Evolutionary conservation across 345 rosid species (phyloP).

Genomic region (Excoecaria agallocha): DNA sequence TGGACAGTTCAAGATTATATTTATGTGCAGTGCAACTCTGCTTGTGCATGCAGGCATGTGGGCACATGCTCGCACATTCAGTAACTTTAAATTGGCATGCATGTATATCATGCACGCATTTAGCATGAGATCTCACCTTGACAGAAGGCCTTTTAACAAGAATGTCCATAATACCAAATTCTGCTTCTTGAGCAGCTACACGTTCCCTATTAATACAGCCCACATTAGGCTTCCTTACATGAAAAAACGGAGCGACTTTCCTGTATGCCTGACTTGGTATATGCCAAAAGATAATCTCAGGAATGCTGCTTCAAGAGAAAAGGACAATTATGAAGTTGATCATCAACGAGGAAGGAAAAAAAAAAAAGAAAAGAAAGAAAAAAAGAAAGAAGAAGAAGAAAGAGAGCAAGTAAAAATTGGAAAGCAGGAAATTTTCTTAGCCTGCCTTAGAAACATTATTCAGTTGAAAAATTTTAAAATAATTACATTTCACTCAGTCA

Average conservation of each 20-base stretch:
- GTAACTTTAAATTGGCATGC: not conserved
- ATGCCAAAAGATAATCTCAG: slow-evolving; percentile 91
- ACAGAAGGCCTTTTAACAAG: slow-evolving; percentile 61
- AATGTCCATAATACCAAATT: slow-evolving; percentile 62
- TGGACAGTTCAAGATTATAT: not conserved
- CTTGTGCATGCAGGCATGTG: not conserved
- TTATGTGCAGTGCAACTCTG: not conserved
- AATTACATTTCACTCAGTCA: not conserved
- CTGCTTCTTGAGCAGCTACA: slow-evolving; percentile 78
- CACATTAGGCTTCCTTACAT: slow-evolving; percentile 61
- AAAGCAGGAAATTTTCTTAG: too few species aligned
- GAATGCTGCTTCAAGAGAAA: slow-evolving; percentile 44
- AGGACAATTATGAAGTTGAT: not conserved
- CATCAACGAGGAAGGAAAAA: not conserved
- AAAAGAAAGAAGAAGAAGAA: too few species aligned
- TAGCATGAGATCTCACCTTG: slow-evolving; percentile 44
- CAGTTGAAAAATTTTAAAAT: not conserved
- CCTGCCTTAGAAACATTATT: slow-evolving; percentile 4
- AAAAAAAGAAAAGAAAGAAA: too few species aligned
- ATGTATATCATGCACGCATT: not conserved
- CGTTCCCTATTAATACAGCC: slow-evolving; percentile 80
- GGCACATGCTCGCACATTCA: not conserved
- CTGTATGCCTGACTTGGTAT: slow-evolving; percentile 76
- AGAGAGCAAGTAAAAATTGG: not conserved
- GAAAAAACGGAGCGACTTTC: slow-evolving; percentile 64